Evolutionary conservation across 768 basidiomycete species (phyloP).

Genomic region (Jaapia argillacea): DNA sequence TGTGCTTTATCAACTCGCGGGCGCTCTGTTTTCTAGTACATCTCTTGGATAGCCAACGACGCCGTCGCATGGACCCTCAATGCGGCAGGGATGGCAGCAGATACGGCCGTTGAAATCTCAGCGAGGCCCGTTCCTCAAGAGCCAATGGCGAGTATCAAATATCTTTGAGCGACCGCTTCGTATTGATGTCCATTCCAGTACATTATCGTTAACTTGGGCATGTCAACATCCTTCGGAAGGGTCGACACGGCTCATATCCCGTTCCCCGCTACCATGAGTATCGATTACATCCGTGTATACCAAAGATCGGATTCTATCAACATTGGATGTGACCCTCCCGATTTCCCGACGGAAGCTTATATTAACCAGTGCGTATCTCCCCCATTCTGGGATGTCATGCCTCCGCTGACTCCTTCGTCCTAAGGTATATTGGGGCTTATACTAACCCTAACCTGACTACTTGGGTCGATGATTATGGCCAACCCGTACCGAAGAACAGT

Average conservation of each 20-base stretch:
- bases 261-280: constrained; percentile 20
- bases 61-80: constrained; percentile 48
- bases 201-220: constrained; percentile 61
- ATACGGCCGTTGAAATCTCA: constrained; percentile 41
- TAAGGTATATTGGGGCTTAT: constrained; percentile 14
- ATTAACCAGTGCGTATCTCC: constrained; percentile 16
- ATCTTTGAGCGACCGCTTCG: neutral
- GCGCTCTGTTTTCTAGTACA: constrained; percentile 28
- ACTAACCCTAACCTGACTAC: constrained; percentile 27
- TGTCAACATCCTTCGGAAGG: constrained; percentile 57
- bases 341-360: constrained; percentile 30
- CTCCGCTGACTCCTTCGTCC: neutral
- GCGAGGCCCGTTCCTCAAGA: constrained; percentile 56
- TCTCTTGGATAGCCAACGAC: constrained; percentile 58
- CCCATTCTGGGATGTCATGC: neutral
- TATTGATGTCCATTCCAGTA: constrained; percentile 31
- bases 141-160: constrained; percentile 43
- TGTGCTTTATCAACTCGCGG: no score
- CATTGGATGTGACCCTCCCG: constrained; percentile 41
- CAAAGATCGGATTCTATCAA: constrained; percentile 39
- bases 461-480: constrained; percentile 39
- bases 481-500: constrained; percentile 53
- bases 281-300: constrained; percentile 22
- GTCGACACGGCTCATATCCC: constrained; percentile 48
- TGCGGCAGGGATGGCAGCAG: constrained; percentile 35